Conservation (phyloP, 352 stramenopile species). For the Phytophthora citricola region DNA sequence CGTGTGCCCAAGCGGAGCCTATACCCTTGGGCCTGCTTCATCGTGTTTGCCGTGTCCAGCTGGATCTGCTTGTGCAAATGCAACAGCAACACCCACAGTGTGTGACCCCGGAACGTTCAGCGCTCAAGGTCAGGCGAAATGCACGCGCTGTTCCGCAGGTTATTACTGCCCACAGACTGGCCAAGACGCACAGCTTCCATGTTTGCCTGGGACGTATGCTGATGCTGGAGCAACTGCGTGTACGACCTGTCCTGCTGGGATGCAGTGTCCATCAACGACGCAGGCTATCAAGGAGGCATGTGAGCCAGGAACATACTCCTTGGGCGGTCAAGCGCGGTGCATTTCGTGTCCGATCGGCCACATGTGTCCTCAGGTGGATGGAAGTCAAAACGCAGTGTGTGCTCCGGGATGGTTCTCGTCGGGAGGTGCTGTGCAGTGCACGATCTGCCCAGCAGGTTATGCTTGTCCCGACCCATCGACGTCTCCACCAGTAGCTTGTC, state of each 20-base stretch:
- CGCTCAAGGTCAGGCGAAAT: constrained; percentile 49
- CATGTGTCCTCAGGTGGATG: constrained; percentile 60
- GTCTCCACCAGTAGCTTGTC: constrained; percentile 45
- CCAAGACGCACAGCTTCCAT: constrained; percentile 54
- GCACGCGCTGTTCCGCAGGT: constrained; percentile 62
- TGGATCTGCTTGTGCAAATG: constrained; percentile 44
- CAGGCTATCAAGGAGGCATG: constrained; percentile 56
- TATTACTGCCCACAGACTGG: constrained; percentile 63
- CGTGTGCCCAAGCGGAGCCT: constrained; percentile 49
- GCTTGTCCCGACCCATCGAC: constrained; percentile 53
- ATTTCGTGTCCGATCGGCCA: constrained; percentile 52
- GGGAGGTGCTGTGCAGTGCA: constrained; percentile 57
- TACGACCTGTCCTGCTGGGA: constrained; percentile 58
- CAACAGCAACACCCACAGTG: constrained; percentile 36
- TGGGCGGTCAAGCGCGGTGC: constrained; percentile 58
- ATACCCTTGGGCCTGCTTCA: constrained; percentile 46
- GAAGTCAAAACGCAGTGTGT: constrained; percentile 56
- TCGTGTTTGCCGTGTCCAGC: constrained; percentile 50
- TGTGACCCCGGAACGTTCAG: constrained; percentile 66
- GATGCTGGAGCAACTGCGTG: constrained; percentile 52
- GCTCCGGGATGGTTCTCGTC: constrained; percentile 48
- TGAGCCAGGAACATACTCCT: constrained; percentile 63
- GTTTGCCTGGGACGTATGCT: constrained; percentile 54
- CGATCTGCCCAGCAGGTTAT: constrained; percentile 65
- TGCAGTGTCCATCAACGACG: constrained; percentile 58